Base-by-base conservation (phyloP, 2,329 filamentous ascomycete genomes). In the Xenosphaeropsis pyriputrescens region DNA sequence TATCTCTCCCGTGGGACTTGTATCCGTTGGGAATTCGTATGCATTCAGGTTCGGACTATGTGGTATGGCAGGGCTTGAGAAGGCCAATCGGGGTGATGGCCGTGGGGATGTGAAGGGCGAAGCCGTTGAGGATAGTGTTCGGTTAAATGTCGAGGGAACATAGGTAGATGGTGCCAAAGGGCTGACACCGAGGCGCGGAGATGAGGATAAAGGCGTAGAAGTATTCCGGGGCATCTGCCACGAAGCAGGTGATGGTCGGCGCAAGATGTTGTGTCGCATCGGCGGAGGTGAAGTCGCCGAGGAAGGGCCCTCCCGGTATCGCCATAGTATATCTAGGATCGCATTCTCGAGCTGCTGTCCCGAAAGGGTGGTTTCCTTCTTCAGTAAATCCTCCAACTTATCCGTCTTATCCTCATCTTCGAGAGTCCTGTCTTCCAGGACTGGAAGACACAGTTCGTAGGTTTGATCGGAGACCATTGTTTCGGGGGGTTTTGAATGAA, bases 361-460 rank as follows among this genome's bases (percentile, higher is more conserved):
- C 14, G 71, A 72, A 47, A 96, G 65, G 19, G 67, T 71, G 6
- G 85, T 86, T 61, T 88, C 77, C 49, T 77, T 79, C 59, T 77
- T 79, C 51, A 96, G 68, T 38, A 95, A 68, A 47, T 86, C 82
- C 62, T 95, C 88, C 38, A 95, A 68, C 61, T 75, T 83, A 60
- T 96, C 89, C 35, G 84, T 89, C 67, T 91, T 93, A 54, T 95
- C 89, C 61, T 98, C 91, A 45, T 96, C 91, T 51, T 93, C 85
- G 43, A 94, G 68, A 39, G 70, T 68, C 41, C 75, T 64, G 61
- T 95, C 80, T 63, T 91, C 79, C 46, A 98, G 72, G 54, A 95
- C 74, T 37, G 85, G 84, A 56, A 93, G 75, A 59, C 86, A 94
- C 53, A 91, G 73, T 51, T 95, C 86, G 65, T 93, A 93, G 39